phyloP scores from a whole-genome alignment of 169 alveolate species.

The Cryptosporidium canis region DNA sequence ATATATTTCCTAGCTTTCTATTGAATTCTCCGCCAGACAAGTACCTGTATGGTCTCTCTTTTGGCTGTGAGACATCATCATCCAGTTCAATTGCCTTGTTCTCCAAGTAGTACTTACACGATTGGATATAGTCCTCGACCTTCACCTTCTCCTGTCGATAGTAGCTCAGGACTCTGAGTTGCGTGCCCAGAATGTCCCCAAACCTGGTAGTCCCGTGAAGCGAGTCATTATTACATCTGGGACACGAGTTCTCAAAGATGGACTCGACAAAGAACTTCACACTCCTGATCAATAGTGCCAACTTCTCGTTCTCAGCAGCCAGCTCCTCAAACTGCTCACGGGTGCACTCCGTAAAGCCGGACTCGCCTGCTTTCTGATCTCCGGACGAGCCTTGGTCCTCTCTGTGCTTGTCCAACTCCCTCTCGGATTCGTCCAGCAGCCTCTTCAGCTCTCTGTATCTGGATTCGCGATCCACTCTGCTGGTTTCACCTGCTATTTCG shows the following conservation, averaged over 20 bases:
- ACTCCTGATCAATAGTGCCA: neutral
- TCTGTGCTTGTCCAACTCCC: neutral
- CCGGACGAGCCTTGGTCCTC: neutral
- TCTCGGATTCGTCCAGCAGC: neutral
- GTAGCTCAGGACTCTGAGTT: conserved; percentile 6
- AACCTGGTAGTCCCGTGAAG: conserved; percentile 20
- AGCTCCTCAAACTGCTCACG: neutral
- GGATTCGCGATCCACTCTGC: neutral
- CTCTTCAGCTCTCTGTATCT: conserved; percentile 3
- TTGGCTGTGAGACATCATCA: neutral
- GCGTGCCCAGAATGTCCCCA: conserved; percentile 30
- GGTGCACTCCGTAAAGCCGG: neutral
- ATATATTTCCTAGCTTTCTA: neutral
- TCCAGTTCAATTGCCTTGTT: conserved; percentile 20
- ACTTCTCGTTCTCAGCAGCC: neutral
- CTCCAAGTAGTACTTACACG: neutral
- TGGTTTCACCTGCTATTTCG: neutral
- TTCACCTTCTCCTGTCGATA: neutral
- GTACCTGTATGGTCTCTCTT: neutral
- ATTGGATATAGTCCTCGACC: neutral
- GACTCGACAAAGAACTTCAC: conserved; percentile 41
- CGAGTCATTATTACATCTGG: neutral
- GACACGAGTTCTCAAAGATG: conserved; percentile 25
- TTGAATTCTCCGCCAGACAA: neutral
- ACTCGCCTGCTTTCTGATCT: neutral